Percentiles rank a stretch among this genome's conserved stretches.
phyloP scores from a whole-genome alignment of 768 basidiomycete species.

The Mycena rebaudengoi region DNA sequence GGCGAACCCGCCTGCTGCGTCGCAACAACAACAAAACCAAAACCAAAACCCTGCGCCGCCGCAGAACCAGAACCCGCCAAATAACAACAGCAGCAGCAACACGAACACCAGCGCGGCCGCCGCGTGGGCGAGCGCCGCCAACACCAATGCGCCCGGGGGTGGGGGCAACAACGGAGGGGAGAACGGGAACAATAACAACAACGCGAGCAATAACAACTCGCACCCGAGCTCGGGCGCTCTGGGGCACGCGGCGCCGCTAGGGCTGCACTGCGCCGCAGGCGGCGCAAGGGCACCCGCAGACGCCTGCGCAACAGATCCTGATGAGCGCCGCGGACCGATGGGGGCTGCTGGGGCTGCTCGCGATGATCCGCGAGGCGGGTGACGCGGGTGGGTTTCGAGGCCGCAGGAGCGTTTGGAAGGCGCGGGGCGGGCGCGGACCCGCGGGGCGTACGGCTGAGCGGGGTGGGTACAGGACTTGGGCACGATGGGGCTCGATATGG shows the following conservation, averaged over 20 bases:
- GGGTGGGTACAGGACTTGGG: constrained; percentile 92
- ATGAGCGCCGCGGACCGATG: constrained; percentile 94
- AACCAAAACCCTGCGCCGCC: constrained; percentile 34
- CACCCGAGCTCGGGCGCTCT: constrained; percentile 38
- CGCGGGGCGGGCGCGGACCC: constrained; percentile 1
- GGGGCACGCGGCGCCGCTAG: constrained; percentile 35
- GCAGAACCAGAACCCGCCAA: constrained; percentile 46
- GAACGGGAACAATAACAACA: constrained; percentile 46
- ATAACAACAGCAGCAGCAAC: constrained; percentile 44
- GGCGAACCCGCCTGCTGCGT: constrained; percentile 34
- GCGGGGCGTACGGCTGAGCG: constrained; percentile 57
- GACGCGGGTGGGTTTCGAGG: constrained; percentile 80
- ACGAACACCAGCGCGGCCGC: no score
- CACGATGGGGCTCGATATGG: constrained; percentile 92
- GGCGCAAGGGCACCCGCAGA: constrained; percentile 66
- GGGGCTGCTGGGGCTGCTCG: constrained; percentile 88
- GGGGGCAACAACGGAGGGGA: constrained; percentile 37
- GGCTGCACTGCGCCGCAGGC: constrained; percentile 34
- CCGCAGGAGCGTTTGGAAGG: constrained; percentile 2
- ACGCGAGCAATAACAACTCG: constrained; percentile 40
- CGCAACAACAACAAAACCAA: constrained; percentile 5
- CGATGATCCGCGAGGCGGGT: constrained; percentile 83
- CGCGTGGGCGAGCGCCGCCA: constrained; percentile 50
- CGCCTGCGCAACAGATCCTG: constrained; percentile 93
- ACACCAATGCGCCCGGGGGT: constrained; percentile 28